phyloP scores from a whole-genome alignment of 2,329 filamentous ascomycete genomes.

The Microdochium paspali region DNA sequence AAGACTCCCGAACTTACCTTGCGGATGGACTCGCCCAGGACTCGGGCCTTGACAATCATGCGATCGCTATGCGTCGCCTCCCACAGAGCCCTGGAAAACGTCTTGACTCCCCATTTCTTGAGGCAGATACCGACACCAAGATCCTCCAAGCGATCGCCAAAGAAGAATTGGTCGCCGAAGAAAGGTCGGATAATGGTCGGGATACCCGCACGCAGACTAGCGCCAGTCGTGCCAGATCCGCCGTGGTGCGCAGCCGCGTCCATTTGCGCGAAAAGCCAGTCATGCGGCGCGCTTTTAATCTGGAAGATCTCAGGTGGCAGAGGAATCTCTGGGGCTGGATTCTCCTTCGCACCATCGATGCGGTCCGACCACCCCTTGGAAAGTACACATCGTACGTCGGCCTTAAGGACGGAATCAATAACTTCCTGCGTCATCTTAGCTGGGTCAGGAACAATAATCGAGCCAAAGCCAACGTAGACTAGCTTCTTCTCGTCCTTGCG shows the following conservation, averaged over 20 bases:
- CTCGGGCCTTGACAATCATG: slow-evolving; percentile 79
- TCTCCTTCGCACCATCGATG: slow-evolving; percentile 15
- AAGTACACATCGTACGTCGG: slow-evolving; percentile 87
- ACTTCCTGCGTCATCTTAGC: slow-evolving; percentile 85
- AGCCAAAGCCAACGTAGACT: slow-evolving; percentile 95
- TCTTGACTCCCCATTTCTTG: slow-evolving; percentile 79
- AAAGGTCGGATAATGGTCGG: slow-evolving; percentile 95
- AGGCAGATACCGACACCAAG: slow-evolving; percentile 85
- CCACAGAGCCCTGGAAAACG: slow-evolving; percentile 82
- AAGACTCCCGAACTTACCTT: slow-evolving; percentile 44
- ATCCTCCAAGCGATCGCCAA: slow-evolving; percentile 81
- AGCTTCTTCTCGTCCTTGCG: slow-evolving; percentile 77
- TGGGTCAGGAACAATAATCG: slow-evolving; percentile 87
- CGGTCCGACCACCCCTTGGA: slow-evolving; percentile 97
- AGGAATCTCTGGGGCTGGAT: slow-evolving; percentile 45
- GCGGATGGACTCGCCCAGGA: slow-evolving; percentile 79
- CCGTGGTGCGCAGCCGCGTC: slow-evolving; percentile 94
- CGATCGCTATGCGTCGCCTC: slow-evolving; percentile 81
- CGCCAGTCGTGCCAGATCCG: slow-evolving; percentile 88
- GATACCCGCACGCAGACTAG: slow-evolving; percentile 80
- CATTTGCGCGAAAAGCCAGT: slow-evolving; percentile 92
- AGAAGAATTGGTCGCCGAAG: slow-evolving; percentile 98
- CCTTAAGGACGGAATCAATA: slow-evolving; percentile 80
- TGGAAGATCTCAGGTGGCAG: slow-evolving; percentile 74
- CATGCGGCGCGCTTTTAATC: slow-evolving; percentile 87